Percentiles rank a stretch among this genome's conserved stretches.
Evolutionary conservation across 2,329 filamentous ascomycete species (phyloP).

Genomic region (Coleophoma cylindrospora): DNA sequence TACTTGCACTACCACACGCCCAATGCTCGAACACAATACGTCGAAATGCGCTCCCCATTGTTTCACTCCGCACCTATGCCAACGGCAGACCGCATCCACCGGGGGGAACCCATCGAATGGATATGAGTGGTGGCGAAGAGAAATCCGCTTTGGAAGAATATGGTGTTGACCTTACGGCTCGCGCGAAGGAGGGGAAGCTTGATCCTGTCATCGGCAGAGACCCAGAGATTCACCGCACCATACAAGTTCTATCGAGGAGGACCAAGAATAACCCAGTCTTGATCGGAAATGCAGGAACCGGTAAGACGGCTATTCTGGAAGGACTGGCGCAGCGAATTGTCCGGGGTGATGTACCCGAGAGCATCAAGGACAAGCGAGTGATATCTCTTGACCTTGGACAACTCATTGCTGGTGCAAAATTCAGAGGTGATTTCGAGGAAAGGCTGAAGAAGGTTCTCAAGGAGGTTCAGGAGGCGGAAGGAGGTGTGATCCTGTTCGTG

Average conservation of each 20-base stretch:
- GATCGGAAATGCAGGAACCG: constrained; percentile 80
- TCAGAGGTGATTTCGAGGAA: constrained; percentile 93
- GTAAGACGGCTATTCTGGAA: constrained; percentile 91
- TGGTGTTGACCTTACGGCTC: constrained; percentile 82
- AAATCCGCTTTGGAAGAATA: constrained; percentile 89
- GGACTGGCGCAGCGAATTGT: constrained; percentile 88
- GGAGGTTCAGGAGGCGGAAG: constrained; percentile 85
- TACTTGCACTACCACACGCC: constrained; percentile 8
- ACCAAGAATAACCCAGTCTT: constrained; percentile 89
- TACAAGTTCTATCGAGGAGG: constrained; percentile 84
- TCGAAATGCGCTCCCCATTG: constrained; percentile 31
- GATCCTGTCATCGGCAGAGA: constrained; percentile 96
- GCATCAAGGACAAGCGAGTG: constrained; percentile 90
- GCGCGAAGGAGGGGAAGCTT: constrained; percentile 81
- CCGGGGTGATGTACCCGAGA: constrained; percentile 88
- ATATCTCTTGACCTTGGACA: constrained; percentile 84
- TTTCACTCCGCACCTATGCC: constrained; percentile 49
- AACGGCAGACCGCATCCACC: constrained; percentile 79
- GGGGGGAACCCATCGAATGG: constrained; percentile 91
- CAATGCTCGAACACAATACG: constrained; percentile 9
- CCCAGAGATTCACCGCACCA: constrained; percentile 85
- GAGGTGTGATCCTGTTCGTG: constrained; percentile 88
- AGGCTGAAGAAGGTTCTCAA: constrained; percentile 84
- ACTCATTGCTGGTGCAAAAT: constrained; percentile 93
- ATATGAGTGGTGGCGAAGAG: constrained; percentile 69